These are phyloP conservation scores for Corniculantispora saksenae DNA, from an alignment of 2,329 filamentous ascomycete species.

Conservation along the genomic window DNA sequence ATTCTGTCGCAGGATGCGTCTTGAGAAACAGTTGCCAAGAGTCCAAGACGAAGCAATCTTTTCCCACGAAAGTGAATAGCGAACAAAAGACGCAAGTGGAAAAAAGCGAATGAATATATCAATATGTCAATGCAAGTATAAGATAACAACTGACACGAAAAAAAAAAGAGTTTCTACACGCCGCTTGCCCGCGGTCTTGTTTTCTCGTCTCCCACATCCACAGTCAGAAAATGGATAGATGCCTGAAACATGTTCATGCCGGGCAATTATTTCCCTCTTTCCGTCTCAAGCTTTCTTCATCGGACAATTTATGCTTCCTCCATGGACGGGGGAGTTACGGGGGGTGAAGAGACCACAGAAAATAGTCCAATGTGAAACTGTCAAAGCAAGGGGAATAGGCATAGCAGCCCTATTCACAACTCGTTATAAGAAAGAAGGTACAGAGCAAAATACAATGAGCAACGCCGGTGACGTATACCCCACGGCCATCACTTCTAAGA, in stretches of 20 bases:
- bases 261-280: neutral
- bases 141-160: neutral
- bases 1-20: no score
- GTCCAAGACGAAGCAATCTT: no score
- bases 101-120: neutral
- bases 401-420: neutral
- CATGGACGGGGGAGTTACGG: no score
- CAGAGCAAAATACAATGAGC: neutral
- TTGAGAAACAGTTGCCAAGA: no score
- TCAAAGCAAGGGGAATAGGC: no score
- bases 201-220: neutral
- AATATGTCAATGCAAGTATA: slow-evolving; percentile 2
- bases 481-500: slow-evolving; percentile 1
- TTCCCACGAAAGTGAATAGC: no score
- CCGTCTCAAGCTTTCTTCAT: neutral
- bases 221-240: neutral
- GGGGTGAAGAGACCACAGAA: no score
- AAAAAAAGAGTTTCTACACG: neutral
- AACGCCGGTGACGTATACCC: slow-evolving; percentile 3
- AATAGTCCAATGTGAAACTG: no score
- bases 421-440: no score
- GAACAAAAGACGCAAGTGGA: neutral
- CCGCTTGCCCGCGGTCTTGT: neutral
- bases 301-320: neutral
- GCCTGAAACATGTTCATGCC: neutral